phyloP scores from a whole-genome alignment of 1,139 yeast genomes.

The Protomyces inundatus region DNA sequence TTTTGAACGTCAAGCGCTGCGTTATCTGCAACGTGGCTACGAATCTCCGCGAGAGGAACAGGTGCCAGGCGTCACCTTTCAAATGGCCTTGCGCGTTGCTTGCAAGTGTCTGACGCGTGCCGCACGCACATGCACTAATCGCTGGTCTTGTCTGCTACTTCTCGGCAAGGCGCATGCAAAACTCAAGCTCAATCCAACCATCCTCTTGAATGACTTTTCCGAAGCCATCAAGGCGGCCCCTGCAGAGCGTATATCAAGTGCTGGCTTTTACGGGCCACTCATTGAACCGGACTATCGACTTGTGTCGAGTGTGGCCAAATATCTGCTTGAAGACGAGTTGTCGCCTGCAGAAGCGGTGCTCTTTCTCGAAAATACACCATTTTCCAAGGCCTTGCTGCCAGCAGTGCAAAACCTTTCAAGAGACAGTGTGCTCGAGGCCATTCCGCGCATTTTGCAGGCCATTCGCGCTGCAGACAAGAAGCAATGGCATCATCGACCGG shows the following conservation, averaged over 20 bases:
- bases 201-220: slow-evolving; percentile 34
- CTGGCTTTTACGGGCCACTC: slow-evolving; percentile 47
- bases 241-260: slow-evolving; percentile 35
- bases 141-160: slow-evolving; percentile 62
- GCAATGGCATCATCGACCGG: slow-evolving; percentile 89
- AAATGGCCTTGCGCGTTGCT: slow-evolving; percentile 3
- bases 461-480: slow-evolving; percentile 63
- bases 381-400: slow-evolving; percentile 3
- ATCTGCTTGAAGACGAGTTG: slow-evolving; percentile 35
- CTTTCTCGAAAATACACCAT: slow-evolving; percentile 39
- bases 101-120: slow-evolving; percentile 34
- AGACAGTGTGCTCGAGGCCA: slow-evolving; percentile 13
- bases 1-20: slow-evolving; percentile 5
- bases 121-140: slow-evolving; percentile 41
- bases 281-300: slow-evolving; percentile 46
- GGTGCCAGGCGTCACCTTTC: background rate
- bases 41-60: background rate
- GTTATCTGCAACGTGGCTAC: background rate
- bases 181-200: slow-evolving; percentile 33
- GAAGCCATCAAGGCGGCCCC: slow-evolving; percentile 41
- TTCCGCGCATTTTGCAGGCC: slow-evolving; percentile 6
- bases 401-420: background rate
- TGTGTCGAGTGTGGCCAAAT: slow-evolving; percentile 56
- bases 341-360: slow-evolving; percentile 41
- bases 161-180: slow-evolving; percentile 57